Evolutionary conservation across 306 rosid species (phyloP).

Genomic region (Clitoria ternatea): DNA sequence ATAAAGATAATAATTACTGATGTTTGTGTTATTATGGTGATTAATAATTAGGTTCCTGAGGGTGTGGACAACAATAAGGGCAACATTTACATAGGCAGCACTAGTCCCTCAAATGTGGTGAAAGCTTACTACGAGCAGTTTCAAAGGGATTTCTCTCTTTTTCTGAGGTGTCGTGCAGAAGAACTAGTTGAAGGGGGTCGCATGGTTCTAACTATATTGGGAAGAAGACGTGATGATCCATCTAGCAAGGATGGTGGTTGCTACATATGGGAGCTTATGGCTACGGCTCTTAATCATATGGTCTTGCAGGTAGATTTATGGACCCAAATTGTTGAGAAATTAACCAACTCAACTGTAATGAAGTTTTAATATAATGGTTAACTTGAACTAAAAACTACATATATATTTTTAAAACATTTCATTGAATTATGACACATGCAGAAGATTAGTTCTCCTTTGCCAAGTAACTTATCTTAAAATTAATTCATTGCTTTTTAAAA

Average conservation of each 20-base stretch:
- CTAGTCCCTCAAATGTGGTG: constrained; percentile 37
- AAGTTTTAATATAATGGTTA: no score
- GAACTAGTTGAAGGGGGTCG: constrained; percentile 43
- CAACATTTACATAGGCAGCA: constrained; percentile 31
- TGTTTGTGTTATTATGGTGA: not conserved
- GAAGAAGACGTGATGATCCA: constrained; percentile 45
- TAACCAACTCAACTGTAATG: no score
- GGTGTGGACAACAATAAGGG: constrained; percentile 40
- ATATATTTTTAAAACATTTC: no score
- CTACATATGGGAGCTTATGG: constrained; percentile 45
- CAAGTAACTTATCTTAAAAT: no score
- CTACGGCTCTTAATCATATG: constrained; percentile 47
- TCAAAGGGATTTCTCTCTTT: constrained; percentile 36
- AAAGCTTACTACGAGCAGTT: constrained; percentile 41
- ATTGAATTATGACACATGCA: no score
- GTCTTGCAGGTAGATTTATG: constrained; percentile 31
- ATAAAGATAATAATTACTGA: no score
- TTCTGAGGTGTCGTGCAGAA: constrained; percentile 43
- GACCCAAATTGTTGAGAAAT: no score
- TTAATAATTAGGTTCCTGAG: constrained; percentile 42
- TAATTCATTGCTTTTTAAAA: no score
- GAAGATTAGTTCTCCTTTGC: no score
- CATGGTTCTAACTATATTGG: constrained; percentile 53
- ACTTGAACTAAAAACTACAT: no score
- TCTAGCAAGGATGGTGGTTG: constrained; percentile 34